Evolutionary conservation across 306 rosid species (phyloP).

Genomic region (Fragaria iinumae): DNA sequence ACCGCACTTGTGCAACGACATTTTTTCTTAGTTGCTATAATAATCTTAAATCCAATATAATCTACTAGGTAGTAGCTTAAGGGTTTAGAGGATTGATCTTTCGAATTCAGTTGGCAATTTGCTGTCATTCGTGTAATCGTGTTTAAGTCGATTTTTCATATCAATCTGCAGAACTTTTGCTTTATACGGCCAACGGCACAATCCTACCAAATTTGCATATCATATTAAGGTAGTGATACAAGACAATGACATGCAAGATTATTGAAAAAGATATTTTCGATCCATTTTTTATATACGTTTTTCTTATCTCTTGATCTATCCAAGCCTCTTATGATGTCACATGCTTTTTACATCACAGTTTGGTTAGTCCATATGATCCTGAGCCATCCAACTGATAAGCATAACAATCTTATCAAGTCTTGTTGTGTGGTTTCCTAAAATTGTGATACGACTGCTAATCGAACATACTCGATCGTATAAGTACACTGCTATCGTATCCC

Average conservation of each 20-base stretch:
- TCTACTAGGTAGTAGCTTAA: too few relatives aligned
- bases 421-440: too few relatives aligned
- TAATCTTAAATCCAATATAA: too few relatives aligned
- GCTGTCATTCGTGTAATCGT: constrained; percentile 2
- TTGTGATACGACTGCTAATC: too few relatives aligned
- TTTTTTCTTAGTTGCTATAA: neutral
- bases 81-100: neutral
- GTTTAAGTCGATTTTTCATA: neutral
- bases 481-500: too few relatives aligned
- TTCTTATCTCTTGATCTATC: neutral
- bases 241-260: neutral
- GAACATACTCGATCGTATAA: too few relatives aligned
- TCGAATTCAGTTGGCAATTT: constrained; percentile 3
- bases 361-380: too few relatives aligned
- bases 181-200: constrained; percentile 11
- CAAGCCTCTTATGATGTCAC: neutral
- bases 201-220: constrained; percentile 13
- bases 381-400: too few relatives aligned
- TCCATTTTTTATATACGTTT: neutral
- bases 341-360: too few relatives aligned
- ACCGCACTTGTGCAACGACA: neutral
- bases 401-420: too few relatives aligned
- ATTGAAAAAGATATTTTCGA: neutral
- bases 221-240: neutral
- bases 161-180: neutral